These are phyloP conservation scores for Jimgerdemannia flammicorona DNA, from an alignment of 192 early-diverging fungal genomes.

Conservation along the genomic window DNA sequence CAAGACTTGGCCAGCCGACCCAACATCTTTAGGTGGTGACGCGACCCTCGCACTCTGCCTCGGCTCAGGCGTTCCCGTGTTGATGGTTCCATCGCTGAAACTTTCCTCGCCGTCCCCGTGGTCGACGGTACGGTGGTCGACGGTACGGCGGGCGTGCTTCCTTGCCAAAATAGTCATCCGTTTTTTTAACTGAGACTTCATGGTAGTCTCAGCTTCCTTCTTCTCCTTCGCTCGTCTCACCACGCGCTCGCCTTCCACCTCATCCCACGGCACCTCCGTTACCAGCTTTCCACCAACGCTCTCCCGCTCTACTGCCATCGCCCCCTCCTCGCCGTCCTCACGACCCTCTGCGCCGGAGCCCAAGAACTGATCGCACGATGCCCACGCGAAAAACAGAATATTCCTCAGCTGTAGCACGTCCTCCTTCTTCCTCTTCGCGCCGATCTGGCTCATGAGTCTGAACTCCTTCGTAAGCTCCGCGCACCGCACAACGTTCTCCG, in stretches of 20 bases:
- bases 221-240: not conserved
- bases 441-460: slow-evolving; percentile 18
- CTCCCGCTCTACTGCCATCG: not conserved
- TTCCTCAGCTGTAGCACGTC: slow-evolving; percentile 45
- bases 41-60: too few relatives aligned
- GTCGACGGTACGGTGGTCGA: not conserved
- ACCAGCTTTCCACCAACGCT: not conserved
- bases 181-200: too few relatives aligned
- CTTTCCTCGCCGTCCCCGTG: not conserved
- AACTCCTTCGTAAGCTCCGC: slow-evolving; percentile 45
- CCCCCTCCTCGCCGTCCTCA: too few relatives aligned
- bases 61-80: too few relatives aligned
- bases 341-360: too few relatives aligned
- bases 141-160: not conserved
- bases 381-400: slow-evolving; percentile 17
- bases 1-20: too few relatives aligned
- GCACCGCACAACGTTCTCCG: slow-evolving; percentile 51
- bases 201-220: not conserved
- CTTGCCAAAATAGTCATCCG: too few relatives aligned
- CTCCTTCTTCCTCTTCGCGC: slow-evolving; percentile 25
- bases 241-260: not conserved
- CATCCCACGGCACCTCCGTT: not conserved
- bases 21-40: too few relatives aligned
- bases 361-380: not conserved
- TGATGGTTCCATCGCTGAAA: not conserved